These are phyloP conservation scores for Solanum stenotomum DNA, from an alignment of 257 asterid species.

Conservation along the genomic window DNA sequence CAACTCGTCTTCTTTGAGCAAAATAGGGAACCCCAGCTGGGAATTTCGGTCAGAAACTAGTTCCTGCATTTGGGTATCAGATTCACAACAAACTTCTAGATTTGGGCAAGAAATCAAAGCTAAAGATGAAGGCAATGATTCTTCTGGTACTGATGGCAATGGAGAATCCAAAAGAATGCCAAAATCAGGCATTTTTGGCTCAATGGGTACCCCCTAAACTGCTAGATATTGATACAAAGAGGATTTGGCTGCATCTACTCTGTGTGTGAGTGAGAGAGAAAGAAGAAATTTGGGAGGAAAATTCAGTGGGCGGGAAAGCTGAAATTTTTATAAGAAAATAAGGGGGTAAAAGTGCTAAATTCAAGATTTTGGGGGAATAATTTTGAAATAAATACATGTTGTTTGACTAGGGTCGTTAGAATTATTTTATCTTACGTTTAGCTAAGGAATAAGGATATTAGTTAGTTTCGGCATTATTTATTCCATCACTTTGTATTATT, in stretches of 20 bases:
- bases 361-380: not conserved
- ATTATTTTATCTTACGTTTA: not conserved
- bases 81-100: not conserved
- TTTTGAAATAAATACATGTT: not conserved
- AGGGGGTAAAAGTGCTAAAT: not conserved
- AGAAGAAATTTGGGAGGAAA: not conserved
- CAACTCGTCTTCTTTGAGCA: not conserved
- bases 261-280: not conserved
- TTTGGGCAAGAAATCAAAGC: not conserved
- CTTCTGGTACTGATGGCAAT: constrained; percentile 3
- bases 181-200: constrained; percentile 36
- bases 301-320: constrained; percentile 2
- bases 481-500: not conserved
- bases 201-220: not conserved
- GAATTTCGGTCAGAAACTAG: not conserved
- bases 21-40: not conserved
- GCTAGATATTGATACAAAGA: not conserved
- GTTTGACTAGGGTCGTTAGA: not conserved
- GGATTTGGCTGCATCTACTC: not conserved
- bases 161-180: constrained; percentile 17
- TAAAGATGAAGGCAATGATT: not conserved
- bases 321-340: not conserved
- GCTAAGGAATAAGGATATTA: not conserved
- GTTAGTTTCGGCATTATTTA: not conserved
- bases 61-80: not conserved